Percentiles rank a stretch among this genome's conserved stretches.
phyloP scores from a whole-genome alignment of 129 eudicot genomes.

The Ambrosia trifida region DNA sequence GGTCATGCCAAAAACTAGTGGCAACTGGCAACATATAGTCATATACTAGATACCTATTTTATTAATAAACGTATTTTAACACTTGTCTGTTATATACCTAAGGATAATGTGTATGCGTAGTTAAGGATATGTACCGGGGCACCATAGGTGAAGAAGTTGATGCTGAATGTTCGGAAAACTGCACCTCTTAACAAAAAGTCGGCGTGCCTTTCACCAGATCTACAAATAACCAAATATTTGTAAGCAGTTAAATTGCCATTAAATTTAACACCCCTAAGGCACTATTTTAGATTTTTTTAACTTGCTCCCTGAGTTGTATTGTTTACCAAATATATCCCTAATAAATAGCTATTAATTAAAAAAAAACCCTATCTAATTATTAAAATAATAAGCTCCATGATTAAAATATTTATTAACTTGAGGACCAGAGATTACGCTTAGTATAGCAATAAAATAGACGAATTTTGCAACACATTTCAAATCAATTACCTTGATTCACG shows the following conservation, averaged over 20 bases:
- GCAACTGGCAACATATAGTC: slow-evolving; percentile 8
- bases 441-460: slow-evolving; percentile 3
- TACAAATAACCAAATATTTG: slow-evolving; percentile 34
- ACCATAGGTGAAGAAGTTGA: slow-evolving; percentile 98
- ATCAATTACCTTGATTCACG: slow-evolving; percentile 66
- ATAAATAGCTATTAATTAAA: background rate
- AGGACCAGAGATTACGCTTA: background rate
- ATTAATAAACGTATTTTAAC: slow-evolving; percentile 12
- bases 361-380: background rate
- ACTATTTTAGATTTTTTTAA: background rate
- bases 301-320: background rate
- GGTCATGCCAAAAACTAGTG: slow-evolving; percentile 16
- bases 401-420: background rate
- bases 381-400: background rate
- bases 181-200: slow-evolving; percentile 77
- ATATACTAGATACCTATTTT: background rate
- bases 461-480: slow-evolving; percentile 17
- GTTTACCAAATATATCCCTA: slow-evolving; percentile 4
- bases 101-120: slow-evolving; percentile 20
- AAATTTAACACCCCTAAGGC: background rate
- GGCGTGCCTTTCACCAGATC: slow-evolving; percentile 91
- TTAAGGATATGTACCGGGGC: slow-evolving; percentile 79
- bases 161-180: slow-evolving; percentile 85
- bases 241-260: slow-evolving; percentile 1
- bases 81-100: slow-evolving; percentile 4